Conservation (phyloP, 495 filamentous ascomycete species). For the Xanthoparmelia taractica region DNA sequence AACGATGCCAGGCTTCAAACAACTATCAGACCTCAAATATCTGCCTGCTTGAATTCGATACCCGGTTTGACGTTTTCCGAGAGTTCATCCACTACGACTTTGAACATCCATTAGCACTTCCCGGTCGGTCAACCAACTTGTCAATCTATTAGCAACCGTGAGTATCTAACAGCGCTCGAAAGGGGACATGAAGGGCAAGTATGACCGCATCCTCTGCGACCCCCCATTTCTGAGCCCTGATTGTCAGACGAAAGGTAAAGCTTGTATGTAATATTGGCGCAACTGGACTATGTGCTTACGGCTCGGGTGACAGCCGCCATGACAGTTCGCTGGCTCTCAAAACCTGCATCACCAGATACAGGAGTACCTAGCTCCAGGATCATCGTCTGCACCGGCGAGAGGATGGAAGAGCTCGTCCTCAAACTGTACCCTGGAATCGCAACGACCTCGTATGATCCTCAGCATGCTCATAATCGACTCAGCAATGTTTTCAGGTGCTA, state of each 20-base stretch:
- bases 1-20: slow-evolving; percentile 14
- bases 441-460: slow-evolving; percentile 38
- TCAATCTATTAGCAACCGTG: neutral
- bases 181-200: slow-evolving; percentile 52
- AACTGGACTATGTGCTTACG: slow-evolving; percentile 3
- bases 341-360: slow-evolving; percentile 30
- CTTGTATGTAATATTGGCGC: neutral
- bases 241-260: slow-evolving; percentile 67
- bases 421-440: slow-evolving; percentile 24
- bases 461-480: slow-evolving; percentile 55
- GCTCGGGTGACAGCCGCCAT: slow-evolving; percentile 48
- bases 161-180: neutral
- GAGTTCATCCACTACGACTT: slow-evolving; percentile 72
- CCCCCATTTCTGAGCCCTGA: slow-evolving; percentile 73
- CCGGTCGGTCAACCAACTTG: slow-evolving; percentile 35
- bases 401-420: slow-evolving; percentile 42
- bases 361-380: slow-evolving; percentile 35
- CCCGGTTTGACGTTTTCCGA: slow-evolving; percentile 59
- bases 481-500: slow-evolving; percentile 77
- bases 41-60: slow-evolving; percentile 61
- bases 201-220: slow-evolving; percentile 63
- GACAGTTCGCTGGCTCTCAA: slow-evolving; percentile 60
- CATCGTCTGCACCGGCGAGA: slow-evolving; percentile 67
- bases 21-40: slow-evolving; percentile 43
- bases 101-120: slow-evolving; percentile 53